Percentiles rank a stretch among this genome's conserved stretches.
phyloP scores from a whole-genome alignment of 2,329 filamentous ascomycete species.

The Myriangium duriaei region DNA sequence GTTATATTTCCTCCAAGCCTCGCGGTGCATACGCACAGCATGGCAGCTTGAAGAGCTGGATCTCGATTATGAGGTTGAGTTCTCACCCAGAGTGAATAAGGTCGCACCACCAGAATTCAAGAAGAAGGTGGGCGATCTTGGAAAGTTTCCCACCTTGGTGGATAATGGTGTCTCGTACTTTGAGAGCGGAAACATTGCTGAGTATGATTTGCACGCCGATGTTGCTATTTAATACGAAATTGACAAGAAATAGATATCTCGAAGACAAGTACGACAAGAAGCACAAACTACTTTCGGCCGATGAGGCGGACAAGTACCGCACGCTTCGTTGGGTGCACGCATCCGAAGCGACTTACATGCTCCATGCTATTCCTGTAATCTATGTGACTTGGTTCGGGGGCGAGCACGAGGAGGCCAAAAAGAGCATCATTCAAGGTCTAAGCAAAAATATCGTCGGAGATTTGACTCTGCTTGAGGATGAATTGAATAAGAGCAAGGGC shows the following conservation, averaged over 20 bases:
- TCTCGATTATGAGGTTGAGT: conserved; percentile 30
- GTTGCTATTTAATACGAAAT: too few species aligned
- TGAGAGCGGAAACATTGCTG: conserved; percentile 36
- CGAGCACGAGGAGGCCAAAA: conserved; percentile 19
- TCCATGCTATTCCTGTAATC: conserved; percentile 33
- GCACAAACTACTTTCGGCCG: conserved; percentile 25
- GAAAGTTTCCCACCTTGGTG: conserved; percentile 33
- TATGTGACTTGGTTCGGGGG: conserved; percentile 34
- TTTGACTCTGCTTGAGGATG: conserved; percentile 32
- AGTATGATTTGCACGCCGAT: too few species aligned
- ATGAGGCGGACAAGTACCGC: conserved; percentile 25
- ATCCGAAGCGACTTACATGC: conserved; percentile 34
- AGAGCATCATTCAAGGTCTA: conserved; percentile 27
- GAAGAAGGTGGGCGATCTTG: conserved; percentile 29
- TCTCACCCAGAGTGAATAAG: conserved; percentile 26
- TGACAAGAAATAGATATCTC: conserved; percentile 26
- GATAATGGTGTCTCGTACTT: conserved; percentile 30
- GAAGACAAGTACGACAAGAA: conserved; percentile 33
- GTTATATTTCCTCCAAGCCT: conserved; percentile 37
- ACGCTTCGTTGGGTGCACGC: conserved; percentile 35
- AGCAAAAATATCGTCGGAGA: conserved; percentile 33
- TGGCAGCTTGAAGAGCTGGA: conserved; percentile 36
- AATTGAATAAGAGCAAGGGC: conserved; percentile 27
- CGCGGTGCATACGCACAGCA: conserved; percentile 32
- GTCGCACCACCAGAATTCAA: conserved; percentile 33